Percentiles rank a stretch among this genome's conserved stretches.
phyloP scores from a whole-genome alignment of 2,329 filamentous ascomycete genomes.

The Venturia asperata region DNA sequence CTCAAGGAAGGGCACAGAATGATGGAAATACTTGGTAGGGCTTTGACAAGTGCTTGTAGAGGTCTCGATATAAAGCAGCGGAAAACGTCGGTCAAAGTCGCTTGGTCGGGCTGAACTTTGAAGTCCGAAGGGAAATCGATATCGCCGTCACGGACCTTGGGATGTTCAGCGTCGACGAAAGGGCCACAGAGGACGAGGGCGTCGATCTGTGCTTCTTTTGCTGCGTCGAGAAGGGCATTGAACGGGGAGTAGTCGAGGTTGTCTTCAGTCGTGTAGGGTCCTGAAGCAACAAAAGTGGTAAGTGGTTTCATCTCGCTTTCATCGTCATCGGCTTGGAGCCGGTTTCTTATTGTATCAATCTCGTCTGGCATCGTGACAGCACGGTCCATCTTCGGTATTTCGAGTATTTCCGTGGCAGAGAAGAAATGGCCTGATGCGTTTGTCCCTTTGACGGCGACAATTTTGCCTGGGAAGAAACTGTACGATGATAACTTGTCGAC shows the following conservation, averaged over 20 bases:
- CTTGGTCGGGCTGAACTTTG: constrained; percentile 55
- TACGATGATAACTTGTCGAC: constrained; percentile 61
- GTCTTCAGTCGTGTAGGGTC: constrained; percentile 87
- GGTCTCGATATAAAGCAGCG: constrained; percentile 68
- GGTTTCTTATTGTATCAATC: constrained; percentile 62
- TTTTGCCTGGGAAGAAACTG: constrained; percentile 90
- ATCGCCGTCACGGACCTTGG: constrained; percentile 60
- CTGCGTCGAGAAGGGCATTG: constrained; percentile 70
- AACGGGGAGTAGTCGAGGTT: constrained; percentile 87
- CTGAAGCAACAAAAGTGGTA: constrained; percentile 69
- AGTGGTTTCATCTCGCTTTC: constrained; percentile 55
- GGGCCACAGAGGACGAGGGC: constrained; percentile 74
- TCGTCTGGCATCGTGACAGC: constrained; percentile 62
- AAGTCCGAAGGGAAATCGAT: constrained; percentile 37
- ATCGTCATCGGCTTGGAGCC: constrained; percentile 58
- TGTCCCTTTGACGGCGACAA: constrained; percentile 77
- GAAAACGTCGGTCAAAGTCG: constrained; percentile 77
- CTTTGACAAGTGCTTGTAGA: constrained; percentile 60
- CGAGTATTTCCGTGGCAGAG: constrained; percentile 66
- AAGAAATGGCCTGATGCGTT: constrained; percentile 85
- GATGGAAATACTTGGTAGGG: constrained; percentile 73
- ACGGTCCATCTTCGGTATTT: constrained; percentile 64
- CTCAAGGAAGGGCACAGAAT: constrained; percentile 77
- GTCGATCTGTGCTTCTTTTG: constrained; percentile 68
- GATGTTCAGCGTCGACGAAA: constrained; percentile 88